A percentile compares a stretch with the other conserved stretches of the same genome.
phyloP scores from a whole-genome alignment of 2,329 filamentous ascomycete genomes.

The Arthrobotrys conoides region DNA sequence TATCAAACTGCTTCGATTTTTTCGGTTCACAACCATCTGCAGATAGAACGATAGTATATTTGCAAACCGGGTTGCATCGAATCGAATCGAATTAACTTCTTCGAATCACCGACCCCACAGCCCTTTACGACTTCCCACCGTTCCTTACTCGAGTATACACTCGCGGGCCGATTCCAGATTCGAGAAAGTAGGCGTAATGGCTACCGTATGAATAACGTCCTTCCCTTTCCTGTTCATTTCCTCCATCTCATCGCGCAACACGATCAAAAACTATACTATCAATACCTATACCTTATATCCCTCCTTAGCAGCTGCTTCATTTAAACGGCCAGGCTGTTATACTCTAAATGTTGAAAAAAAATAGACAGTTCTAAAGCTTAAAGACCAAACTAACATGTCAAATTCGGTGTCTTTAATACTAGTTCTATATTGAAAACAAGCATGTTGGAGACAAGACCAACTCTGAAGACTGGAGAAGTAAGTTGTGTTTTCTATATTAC shows the following conservation, averaged over 20 bases:
- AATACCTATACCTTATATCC: background rate
- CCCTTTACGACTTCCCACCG: background rate
- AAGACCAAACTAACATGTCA: slow-evolving; percentile 21
- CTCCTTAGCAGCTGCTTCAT: background rate
- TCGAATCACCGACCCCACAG: background rate
- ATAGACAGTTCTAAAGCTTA: background rate
- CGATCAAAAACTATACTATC: slow-evolving; percentile 31
- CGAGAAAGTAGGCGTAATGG: slow-evolving; percentile 35
- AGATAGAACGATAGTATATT: too few species aligned
- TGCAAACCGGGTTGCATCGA: too few species aligned
- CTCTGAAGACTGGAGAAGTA: slow-evolving; percentile 87
- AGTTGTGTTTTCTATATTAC: slow-evolving; percentile 64
- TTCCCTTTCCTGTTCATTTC: slow-evolving; percentile 33
- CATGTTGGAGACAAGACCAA: slow-evolving; percentile 81
- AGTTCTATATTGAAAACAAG: slow-evolving; percentile 82
- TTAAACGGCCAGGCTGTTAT: background rate
- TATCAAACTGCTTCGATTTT: too few species aligned
- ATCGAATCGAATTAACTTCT: too few species aligned
- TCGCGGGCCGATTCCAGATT: background rate
- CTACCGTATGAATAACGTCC: slow-evolving; percentile 42
- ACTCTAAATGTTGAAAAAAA: background rate
- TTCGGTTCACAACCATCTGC: too few species aligned
- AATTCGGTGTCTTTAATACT: background rate
- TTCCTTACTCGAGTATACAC: background rate
- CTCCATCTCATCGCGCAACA: slow-evolving; percentile 25